Percentiles rank a stretch among this genome's conserved stretches.
These are phyloP conservation scores for Saccharomycodes ludwigii DNA, from an alignment of 805 yeast species.

Conservation along the genomic window DNA sequence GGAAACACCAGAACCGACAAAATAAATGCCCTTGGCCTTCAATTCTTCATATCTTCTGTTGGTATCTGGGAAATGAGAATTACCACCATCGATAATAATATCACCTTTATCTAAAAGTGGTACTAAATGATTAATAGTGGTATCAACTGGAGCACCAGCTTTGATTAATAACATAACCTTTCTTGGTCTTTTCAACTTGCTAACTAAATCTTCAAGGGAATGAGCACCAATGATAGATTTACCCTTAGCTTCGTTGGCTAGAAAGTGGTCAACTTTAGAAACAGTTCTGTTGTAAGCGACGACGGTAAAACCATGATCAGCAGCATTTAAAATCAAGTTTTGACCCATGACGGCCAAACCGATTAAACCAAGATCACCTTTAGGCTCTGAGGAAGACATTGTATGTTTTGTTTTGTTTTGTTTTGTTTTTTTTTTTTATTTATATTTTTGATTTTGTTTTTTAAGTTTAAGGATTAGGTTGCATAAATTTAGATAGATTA, in stretches of 20 bases:
- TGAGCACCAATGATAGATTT: slow-evolving; percentile 92
- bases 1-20: slow-evolving; percentile 98
- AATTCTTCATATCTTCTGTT: slow-evolving; percentile 93
- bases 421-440: no score
- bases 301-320: slow-evolving; percentile 97
- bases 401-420: slow-evolving; percentile 1
- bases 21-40: slow-evolving; percentile 73
- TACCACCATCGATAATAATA: slow-evolving; percentile 98
- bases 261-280: slow-evolving; percentile 87
- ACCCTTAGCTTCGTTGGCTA: slow-evolving; percentile 93
- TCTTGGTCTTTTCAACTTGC: slow-evolving; percentile 93
- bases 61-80: slow-evolving; percentile 97
- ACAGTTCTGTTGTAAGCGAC: slow-evolving; percentile 98
- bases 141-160: slow-evolving; percentile 94
- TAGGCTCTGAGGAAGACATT: slow-evolving; percentile 19
- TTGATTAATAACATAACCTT: slow-evolving; percentile 87
- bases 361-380: slow-evolving; percentile 96
- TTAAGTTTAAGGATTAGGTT: neutral
- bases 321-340: slow-evolving; percentile 93
- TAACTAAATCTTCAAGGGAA: slow-evolving; percentile 77
- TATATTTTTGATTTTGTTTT: no score
- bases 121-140: slow-evolving; percentile 73
- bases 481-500: neutral
- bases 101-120: slow-evolving; percentile 94
- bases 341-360: slow-evolving; percentile 99